phyloP scores from a whole-genome alignment of 257 asterid genomes.

The Penstemon barbatus region DNA sequence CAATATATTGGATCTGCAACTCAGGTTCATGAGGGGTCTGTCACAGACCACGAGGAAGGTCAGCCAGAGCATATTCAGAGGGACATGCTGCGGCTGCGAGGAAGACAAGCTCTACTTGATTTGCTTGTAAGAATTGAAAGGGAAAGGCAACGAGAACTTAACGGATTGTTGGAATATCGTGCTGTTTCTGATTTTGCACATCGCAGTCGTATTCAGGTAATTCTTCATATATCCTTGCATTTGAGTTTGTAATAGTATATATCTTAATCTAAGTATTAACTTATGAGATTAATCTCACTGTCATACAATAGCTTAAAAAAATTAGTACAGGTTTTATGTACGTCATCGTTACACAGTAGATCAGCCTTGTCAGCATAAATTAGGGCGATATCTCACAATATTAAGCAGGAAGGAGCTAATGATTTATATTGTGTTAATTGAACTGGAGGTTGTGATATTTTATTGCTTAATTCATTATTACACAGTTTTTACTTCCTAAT shows the following conservation, averaged over 20 bases:
- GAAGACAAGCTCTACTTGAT: constrained; percentile 69
- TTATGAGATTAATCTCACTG: not conserved
- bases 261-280: not conserved
- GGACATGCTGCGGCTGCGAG: constrained; percentile 67
- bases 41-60: constrained; percentile 52
- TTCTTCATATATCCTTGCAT: not conserved
- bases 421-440: not conserved
- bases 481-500: not conserved
- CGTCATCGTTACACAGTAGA: not conserved
- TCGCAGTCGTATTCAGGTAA: constrained; percentile 50
- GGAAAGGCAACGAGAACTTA: constrained; percentile 50
- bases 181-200: constrained; percentile 52
- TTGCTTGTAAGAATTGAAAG: constrained; percentile 53
- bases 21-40: constrained; percentile 55
- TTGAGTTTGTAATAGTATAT: not conserved
- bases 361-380: not conserved
- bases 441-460: not conserved
- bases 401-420: not conserved
- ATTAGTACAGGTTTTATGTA: not conserved
- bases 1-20: constrained; percentile 42
- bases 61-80: constrained; percentile 71
- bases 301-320: not conserved
- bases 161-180: constrained; percentile 44
- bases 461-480: not conserved
- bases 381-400: not conserved